Evolutionary conservation across 2,329 filamentous ascomycete species (phyloP).

Genomic region (Aspergillus sp.): DNA sequence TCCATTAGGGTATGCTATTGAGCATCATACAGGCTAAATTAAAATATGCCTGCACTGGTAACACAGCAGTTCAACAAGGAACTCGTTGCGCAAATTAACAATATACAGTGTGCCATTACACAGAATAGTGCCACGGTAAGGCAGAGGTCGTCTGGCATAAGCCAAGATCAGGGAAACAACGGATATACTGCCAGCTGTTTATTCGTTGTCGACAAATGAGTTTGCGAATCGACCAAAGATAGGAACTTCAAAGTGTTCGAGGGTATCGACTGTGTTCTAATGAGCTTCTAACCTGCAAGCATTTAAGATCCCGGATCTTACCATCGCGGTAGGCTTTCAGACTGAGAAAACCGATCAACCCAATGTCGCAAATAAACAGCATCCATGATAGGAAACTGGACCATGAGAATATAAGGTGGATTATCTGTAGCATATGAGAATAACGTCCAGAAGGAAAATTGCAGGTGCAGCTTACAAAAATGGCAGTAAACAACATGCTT

Average conservation of each 20-base stretch:
- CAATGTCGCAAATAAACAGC: conserved; percentile 73
- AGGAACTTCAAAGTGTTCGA: conserved; percentile 77
- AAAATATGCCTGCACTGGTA: neutral
- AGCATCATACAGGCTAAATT: neutral
- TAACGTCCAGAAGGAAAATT: neutral
- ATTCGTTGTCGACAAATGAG: conserved; percentile 88
- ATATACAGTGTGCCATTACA: conserved; percentile 4
- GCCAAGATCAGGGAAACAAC: neutral
- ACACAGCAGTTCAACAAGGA: neutral
- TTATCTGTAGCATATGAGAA: conserved; percentile 54
- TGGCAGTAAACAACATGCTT: conserved; percentile 73
- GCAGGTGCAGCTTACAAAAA: conserved; percentile 51
- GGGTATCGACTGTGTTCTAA: conserved; percentile 55
- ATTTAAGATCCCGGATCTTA: conserved; percentile 37
- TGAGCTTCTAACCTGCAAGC: conserved; percentile 6
- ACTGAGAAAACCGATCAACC: conserved; percentile 72
- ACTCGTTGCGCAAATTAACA: neutral
- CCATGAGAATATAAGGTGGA: conserved; percentile 87
- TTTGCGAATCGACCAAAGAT: conserved; percentile 83
- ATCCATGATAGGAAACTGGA: conserved; percentile 81
- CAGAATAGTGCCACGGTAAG: neutral
- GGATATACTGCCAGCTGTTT: neutral
- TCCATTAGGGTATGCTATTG: conserved; percentile 1
- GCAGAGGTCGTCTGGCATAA: neutral
- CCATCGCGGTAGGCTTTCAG: conserved; percentile 82